Evolutionary conservation across 139 green algal genomes (phyloP).

Genomic region (Asterochloris sp.): DNA sequence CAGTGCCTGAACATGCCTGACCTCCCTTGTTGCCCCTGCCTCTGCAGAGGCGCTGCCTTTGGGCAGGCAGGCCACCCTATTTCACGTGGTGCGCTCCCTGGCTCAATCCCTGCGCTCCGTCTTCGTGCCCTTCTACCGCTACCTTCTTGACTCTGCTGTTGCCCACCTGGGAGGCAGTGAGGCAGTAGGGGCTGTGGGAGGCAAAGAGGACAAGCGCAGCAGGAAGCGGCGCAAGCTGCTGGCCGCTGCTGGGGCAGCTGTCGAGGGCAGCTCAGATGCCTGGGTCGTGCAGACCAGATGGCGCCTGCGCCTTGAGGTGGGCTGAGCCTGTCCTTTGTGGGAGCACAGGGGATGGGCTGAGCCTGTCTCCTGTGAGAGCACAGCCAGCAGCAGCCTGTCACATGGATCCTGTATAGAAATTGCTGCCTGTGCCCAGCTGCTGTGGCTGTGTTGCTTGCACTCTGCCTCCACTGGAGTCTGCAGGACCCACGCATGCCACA

Average conservation of each 20-base stretch:
- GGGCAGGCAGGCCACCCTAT: slow-evolving; percentile 47
- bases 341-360: no score
- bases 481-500: no score
- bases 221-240: slow-evolving; percentile 26
- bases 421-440: no score
- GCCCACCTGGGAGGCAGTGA: slow-evolving; percentile 38
- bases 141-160: slow-evolving; percentile 54
- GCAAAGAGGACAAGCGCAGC: slow-evolving; percentile 46
- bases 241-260: neutral
- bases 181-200: neutral
- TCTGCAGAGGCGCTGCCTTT: slow-evolving; percentile 6
- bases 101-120: slow-evolving; percentile 70
- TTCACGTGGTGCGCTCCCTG: slow-evolving; percentile 51
- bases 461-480: no score
- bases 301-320: slow-evolving; percentile 31
- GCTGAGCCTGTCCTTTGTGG: no score
- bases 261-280: slow-evolving; percentile 4
- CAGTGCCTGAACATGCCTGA: neutral
- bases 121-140: slow-evolving; percentile 81
- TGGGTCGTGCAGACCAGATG: slow-evolving; percentile 17
- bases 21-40: neutral
- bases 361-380: no score
- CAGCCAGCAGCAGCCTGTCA: no score
- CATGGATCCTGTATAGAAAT: no score
- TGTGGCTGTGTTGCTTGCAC: no score